Evolutionary conservation across 2,329 filamentous ascomycete genomes (phyloP), one percentile per base, ranked within the genome.

Genomic region (Fusarium illudens): DNA sequence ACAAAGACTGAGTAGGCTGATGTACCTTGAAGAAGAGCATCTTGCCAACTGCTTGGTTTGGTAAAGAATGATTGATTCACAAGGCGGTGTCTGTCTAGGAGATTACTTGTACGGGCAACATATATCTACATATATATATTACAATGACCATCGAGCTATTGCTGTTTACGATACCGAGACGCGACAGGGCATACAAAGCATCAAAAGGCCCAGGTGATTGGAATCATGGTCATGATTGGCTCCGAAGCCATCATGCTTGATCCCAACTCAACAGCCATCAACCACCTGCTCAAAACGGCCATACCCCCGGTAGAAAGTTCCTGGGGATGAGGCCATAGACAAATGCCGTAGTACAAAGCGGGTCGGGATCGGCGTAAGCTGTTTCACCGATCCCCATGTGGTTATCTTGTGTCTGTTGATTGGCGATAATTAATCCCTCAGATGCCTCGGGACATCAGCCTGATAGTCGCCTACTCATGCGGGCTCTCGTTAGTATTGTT

Each of bases 1-100:
- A 3, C 9, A 6, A 10, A 15, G 13, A 27, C 19, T 27, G 3
- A 10, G 6, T 0, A 7, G 15, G 22, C 8, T 6, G 3, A 4
- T 17, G 3, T 62, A 71, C 69, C 64, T 71, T 61, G 64, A 66
- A 60, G 61, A 72, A 60, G 50, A 71, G 59, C 70, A 71, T 71
- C 46, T 66, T 72, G 64, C n/a, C 15, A 15, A 11, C n/a, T 6
- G 27, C 29, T 39, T 32, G 25, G n/a, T 42, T 13, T 12, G 51
- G n/a, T n/a, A 33, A 42, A 19, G 51, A 33, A 42, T 29, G 51
- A 20, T 29, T 44, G 34, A 54, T 34, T 50, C 9, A 17, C 48
- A 50, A 33, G 29, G 17, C 20, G 27, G 27, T 54, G 39, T 39
- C 36, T 42, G 27, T n/a, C 10, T 32, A 39, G 4, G 2, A 3